Evolutionary conservation across 805 yeast genomes (phyloP).

Genomic region (Wickerhamomyces rabaulensis): DNA sequence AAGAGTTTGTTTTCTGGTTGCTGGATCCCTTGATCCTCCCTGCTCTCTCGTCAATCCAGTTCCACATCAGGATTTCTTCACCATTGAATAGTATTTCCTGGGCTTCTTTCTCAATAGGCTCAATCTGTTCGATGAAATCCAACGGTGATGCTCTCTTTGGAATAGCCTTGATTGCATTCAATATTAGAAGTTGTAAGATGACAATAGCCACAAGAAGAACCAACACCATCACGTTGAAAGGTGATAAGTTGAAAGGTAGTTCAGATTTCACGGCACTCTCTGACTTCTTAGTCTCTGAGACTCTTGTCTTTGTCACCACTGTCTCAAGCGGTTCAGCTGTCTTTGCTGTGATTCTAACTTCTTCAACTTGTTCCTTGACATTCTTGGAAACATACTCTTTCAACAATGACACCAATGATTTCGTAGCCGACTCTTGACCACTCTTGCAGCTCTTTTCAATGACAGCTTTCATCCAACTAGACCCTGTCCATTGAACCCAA

Average conservation of each 20-base stretch:
- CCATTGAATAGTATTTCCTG: constrained; percentile 15
- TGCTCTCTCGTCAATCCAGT: constrained; percentile 26
- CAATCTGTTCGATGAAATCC: background rate
- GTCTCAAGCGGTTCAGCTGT: background rate
- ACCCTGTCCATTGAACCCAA: constrained; percentile 82
- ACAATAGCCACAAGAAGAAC: constrained; percentile 8
- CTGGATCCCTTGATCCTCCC: constrained; percentile 6
- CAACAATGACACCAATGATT: constrained; percentile 33
- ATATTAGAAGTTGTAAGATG: constrained; percentile 13
- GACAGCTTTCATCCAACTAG: constrained; percentile 87
- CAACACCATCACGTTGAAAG: constrained; percentile 11
- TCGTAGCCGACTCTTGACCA: constrained; percentile 70
- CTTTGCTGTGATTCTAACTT: constrained; percentile 2
- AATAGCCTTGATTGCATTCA: constrained; percentile 3
- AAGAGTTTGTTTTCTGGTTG: background rate
- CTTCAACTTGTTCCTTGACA: constrained; percentile 10
- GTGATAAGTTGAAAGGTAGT: background rate
- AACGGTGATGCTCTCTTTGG: constrained; percentile 2
- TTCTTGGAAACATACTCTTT: constrained; percentile 22
- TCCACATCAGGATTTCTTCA: constrained; percentile 22
- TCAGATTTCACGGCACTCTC: background rate
- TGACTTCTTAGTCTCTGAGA: background rate
- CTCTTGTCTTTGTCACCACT: background rate
- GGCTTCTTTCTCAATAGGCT: background rate
- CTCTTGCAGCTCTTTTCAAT: constrained; percentile 79